These are phyloP conservation scores for Drechmeria coniospora DNA, from an alignment of 2,329 filamentous ascomycete genomes.

Conservation along the genomic window DNA sequence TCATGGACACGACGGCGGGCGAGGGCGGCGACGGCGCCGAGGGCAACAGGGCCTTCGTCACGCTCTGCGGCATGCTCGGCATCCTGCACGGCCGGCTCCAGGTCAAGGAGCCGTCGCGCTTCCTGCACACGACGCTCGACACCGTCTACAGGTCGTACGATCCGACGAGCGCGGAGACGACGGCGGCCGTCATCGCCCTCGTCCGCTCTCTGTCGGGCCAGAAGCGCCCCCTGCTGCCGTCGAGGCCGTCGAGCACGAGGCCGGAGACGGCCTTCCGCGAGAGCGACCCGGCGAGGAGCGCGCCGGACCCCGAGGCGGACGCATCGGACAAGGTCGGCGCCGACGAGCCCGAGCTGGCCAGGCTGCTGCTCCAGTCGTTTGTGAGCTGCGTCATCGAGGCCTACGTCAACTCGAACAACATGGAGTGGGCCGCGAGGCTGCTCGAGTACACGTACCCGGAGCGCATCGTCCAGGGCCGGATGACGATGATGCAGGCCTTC, in stretches of 20 bases:
- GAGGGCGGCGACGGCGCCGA: slow-evolving; percentile 22
- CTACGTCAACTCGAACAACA: slow-evolving; percentile 46
- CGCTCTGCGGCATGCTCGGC: slow-evolving; percentile 54
- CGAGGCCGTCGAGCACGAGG: slow-evolving; percentile 40
- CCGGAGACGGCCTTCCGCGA: slow-evolving; percentile 39
- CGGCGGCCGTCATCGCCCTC: slow-evolving; percentile 54
- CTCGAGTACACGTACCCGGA: slow-evolving; percentile 54
- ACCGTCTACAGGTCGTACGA: slow-evolving; percentile 54
- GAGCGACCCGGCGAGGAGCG: slow-evolving; percentile 37
- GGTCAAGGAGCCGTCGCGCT: slow-evolving; percentile 64
- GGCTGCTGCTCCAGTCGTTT: slow-evolving; percentile 56
- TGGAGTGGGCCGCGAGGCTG: slow-evolving; percentile 49
- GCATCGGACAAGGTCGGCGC: slow-evolving; percentile 20
- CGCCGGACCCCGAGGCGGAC: slow-evolving; percentile 45
- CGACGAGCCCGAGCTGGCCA: slow-evolving; percentile 45
- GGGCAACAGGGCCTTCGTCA: slow-evolving; percentile 42
- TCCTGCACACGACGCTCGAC: slow-evolving; percentile 61
- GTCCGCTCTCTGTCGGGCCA: slow-evolving; percentile 53
- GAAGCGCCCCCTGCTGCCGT: slow-evolving; percentile 47
- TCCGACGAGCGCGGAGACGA: slow-evolving; percentile 48
- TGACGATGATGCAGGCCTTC: slow-evolving; percentile 48
- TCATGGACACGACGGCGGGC: slow-evolving; percentile 38
- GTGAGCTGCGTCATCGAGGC: slow-evolving; percentile 63
- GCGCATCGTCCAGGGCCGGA: slow-evolving; percentile 43
- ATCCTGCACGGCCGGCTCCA: slow-evolving; percentile 61